A percentile compares a stretch with the other conserved stretches of the same genome.
These are phyloP conservation scores for Aspergillus heteromorphus DNA, from an alignment of 495 filamentous ascomycete species.

Conservation along the genomic window DNA sequence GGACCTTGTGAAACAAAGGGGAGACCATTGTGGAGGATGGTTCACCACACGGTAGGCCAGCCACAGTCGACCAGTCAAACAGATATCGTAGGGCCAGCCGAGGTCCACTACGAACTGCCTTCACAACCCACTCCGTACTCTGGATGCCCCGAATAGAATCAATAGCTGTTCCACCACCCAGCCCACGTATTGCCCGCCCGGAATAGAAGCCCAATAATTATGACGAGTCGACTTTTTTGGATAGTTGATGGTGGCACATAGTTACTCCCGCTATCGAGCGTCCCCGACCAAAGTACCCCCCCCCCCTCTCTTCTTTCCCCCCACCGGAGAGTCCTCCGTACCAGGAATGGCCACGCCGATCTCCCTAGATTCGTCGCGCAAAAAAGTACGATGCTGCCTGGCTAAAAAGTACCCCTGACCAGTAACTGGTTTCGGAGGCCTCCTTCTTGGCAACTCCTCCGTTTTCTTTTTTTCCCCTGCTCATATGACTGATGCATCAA, in stretches of 20 bases:
- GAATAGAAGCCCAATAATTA: neutral
- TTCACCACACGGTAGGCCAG: neutral
- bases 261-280: neutral
- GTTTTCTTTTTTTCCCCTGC: neutral
- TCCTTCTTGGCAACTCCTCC: neutral
- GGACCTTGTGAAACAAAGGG: neutral
- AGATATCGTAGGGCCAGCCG: neutral
- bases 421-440: neutral
- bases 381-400: neutral
- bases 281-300: neutral
- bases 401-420: neutral
- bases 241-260: neutral
- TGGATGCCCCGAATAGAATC: neutral
- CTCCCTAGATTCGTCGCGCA: neutral
- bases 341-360: neutral
- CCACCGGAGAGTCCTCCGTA: neutral
- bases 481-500: neutral
- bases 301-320: neutral
- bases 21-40: neutral
- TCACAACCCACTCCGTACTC: too few species aligned
- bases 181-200: neutral
- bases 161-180: neutral
- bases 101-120: neutral
- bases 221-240: neutral
- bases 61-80: neutral